A percentile compares a stretch with the other conserved stretches of the same genome.
These are phyloP conservation scores for Bipolaris oryzae DNA, from an alignment of 2,329 filamentous ascomycete genomes.

Conservation along the genomic window DNA sequence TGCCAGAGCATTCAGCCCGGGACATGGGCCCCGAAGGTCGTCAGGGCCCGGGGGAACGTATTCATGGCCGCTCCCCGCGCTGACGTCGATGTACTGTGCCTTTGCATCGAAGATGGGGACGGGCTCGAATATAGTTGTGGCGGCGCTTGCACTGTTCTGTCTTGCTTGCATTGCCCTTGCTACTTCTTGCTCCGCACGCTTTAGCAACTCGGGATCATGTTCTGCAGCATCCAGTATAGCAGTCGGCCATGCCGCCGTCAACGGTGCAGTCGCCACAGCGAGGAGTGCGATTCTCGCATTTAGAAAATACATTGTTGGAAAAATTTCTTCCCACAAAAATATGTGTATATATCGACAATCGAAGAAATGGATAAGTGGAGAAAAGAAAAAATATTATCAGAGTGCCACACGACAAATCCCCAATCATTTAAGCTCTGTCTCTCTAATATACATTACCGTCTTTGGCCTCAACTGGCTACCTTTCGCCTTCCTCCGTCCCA, in stretches of 20 bases:
- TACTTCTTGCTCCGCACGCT: conserved; percentile 24
- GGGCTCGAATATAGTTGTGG: conserved; percentile 30
- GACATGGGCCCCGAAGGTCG: conserved; percentile 34
- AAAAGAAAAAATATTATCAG: too few relatives aligned
- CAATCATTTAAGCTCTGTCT: too few relatives aligned
- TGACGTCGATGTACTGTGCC: conserved; percentile 26
- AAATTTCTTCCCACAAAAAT: too few relatives aligned
- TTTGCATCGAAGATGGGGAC: conserved; percentile 27
- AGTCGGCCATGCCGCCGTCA: conserved; percentile 28
- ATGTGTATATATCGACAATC: too few relatives aligned
- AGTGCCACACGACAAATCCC: too few relatives aligned
- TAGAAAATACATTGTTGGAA: conserved; percentile 21
- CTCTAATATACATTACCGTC: too few relatives aligned
- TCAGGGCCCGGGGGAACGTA: conserved; percentile 31
- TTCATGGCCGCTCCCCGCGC: conserved; percentile 28
- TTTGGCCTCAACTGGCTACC: too few relatives aligned
- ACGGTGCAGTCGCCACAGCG: conserved; percentile 14
- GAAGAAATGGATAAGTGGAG: too few relatives aligned
- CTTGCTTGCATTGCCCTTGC: conserved; percentile 18
- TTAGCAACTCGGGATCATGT: conserved; percentile 21
- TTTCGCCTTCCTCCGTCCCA: too few relatives aligned
- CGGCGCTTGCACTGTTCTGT: conserved; percentile 27
- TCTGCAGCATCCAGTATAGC: conserved; percentile 31
- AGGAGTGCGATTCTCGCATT: conserved; percentile 16
- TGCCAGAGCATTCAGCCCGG: conserved; percentile 34